A percentile compares a stretch with the other conserved stretches of the same genome.
These are phyloP conservation scores for Curvularia sp. DNA, from an alignment of 2,329 filamentous ascomycete genomes.

Conservation along the genomic window DNA sequence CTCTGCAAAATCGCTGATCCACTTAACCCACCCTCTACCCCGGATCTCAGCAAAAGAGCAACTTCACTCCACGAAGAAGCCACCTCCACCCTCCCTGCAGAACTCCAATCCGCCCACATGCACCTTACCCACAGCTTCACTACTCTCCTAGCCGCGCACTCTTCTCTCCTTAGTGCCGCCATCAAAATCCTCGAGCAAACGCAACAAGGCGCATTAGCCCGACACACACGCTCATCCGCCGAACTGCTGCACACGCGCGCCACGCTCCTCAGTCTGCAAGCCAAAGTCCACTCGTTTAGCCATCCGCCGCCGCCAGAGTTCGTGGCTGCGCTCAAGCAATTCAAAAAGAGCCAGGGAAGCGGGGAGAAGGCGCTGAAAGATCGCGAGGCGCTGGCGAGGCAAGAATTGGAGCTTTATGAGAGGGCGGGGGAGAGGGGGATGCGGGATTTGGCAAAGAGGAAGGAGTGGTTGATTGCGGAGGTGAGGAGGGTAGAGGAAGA, in stretches of 20 bases:
- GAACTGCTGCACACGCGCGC: constrained; percentile 54
- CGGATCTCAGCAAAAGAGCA: constrained; percentile 21
- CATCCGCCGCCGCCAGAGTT: constrained; percentile 41
- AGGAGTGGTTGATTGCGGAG: constrained; percentile 37
- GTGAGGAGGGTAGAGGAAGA: constrained; percentile 18
- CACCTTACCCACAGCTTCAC: constrained; percentile 45
- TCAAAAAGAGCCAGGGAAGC: constrained; percentile 37
- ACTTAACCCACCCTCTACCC: constrained; percentile 16
- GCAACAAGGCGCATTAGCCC: constrained; percentile 54
- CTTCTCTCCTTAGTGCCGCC: constrained; percentile 45
- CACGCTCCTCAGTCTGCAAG: constrained; percentile 52
- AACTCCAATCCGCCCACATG: constrained; percentile 40
- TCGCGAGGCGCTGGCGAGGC: constrained; percentile 42
- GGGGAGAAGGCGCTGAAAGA: constrained; percentile 41
- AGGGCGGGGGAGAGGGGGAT: constrained; percentile 46
- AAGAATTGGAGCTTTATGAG: constrained; percentile 48
- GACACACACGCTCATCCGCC: constrained; percentile 52
- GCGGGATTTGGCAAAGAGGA: constrained; percentile 51
- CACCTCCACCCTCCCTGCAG: constrained; percentile 24
- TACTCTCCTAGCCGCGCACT: constrained; percentile 47
- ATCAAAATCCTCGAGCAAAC: constrained; percentile 57
- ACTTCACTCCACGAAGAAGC: constrained; percentile 20
- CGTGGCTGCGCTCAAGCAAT: constrained; percentile 41
- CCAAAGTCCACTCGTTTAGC: constrained; percentile 40
- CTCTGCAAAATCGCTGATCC: constrained; percentile 47